Evolutionary conservation across 2,329 filamentous ascomycete species (phyloP), one percentile per base, ranked within the genome.

Genomic region (Beauveria asiatica): DNA sequence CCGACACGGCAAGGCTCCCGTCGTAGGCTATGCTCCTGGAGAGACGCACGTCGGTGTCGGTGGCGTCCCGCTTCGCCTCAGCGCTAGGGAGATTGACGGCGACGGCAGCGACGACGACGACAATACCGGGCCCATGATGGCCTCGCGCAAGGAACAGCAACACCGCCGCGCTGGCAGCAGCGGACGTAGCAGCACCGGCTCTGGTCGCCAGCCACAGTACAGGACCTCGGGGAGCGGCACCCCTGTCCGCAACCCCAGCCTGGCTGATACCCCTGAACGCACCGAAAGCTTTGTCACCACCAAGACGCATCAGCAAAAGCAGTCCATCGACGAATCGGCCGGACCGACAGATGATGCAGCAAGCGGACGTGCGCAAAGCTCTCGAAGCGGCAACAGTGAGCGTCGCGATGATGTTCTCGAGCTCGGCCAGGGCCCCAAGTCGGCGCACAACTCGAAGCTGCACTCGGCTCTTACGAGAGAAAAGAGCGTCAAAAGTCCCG

Each of bases 21-120:
- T 90, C 4, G 85, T 89, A 9, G 87, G 90, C 44, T 96, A 95
- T 72, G 86, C 86, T 10, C 87, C 89, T 3, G 88, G 87, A 49
- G 83, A 80, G 61, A 92, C 93, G 60, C 88, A 90, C 62, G 88
- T 84, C 45, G 84, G 84, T 45, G 83, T 87, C 1, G 84, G 87
- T 45, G 92, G 91, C 59, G 92, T 97, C 44, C 94, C 94, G 2
- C 85, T 97, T 74, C 87, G 94, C 48, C 80, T 99, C 63, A 96
- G 90, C 71, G 93, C 94, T n/a, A 95, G 90, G 55, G 94, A 99
- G 73, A 90, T 97, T 16, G 92, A 96, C 68, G 91, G 90, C 65
- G 92, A 87, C 65, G 90, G 92, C 67, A 90, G 87, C 70, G 89
- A 91, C 57, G 87, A 90, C 49, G 89, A 90, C 53, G 86, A 88